Base-by-base conservation (phyloP, 2,329 filamentous ascomycete species). In the Fusarium concolor region DNA sequence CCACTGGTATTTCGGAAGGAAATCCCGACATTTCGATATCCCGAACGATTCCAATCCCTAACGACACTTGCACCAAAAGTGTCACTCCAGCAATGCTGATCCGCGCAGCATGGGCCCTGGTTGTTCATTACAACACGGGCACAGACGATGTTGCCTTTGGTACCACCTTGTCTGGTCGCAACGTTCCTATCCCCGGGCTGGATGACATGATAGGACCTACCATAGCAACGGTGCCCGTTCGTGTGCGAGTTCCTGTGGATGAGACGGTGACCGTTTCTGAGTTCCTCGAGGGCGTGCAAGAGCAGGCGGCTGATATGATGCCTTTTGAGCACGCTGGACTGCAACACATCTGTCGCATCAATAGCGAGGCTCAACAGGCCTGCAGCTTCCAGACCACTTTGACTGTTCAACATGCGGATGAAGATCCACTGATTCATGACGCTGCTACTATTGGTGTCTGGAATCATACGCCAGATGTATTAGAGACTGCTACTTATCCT, bases 81-180 rank as follows among this genome's bases (percentile, higher is more conserved):
- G 33, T 60, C 17, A 60, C 56, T 14, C 7, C 43, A 18, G 43
- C 56, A n/a, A 55, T 49, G 29, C 22, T 56, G 7, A 42, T 56
- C 8, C 53, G 53, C 10, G 44, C 53, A 10, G 53, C 53, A n/a
- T 56, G 37, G 53, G 44, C 53, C 2, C 28, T 56, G 7, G 37
- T 56, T 2, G 28, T 52, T 10, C 4, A 35, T 22, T 76, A 78
- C 9, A 89, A 89, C 65, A 71, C 80, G 3, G 84, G 62, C 2
- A 62, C 58, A 0, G 33, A 77, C 3, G 81, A 83, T 51, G 75
- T 83, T 12, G 72, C 80, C 7, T 83, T 83, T 50, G 82, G 82
- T 1, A 76, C 78, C 53, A 83, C 80, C 0, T 68, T 83, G 2
- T 80, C 80, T 5, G 82, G 82, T 10, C 76, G 82, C 24, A 69